phyloP scores from a whole-genome alignment of 2,329 filamentous ascomycete genomes.

The Cercospora brassicicola region DNA sequence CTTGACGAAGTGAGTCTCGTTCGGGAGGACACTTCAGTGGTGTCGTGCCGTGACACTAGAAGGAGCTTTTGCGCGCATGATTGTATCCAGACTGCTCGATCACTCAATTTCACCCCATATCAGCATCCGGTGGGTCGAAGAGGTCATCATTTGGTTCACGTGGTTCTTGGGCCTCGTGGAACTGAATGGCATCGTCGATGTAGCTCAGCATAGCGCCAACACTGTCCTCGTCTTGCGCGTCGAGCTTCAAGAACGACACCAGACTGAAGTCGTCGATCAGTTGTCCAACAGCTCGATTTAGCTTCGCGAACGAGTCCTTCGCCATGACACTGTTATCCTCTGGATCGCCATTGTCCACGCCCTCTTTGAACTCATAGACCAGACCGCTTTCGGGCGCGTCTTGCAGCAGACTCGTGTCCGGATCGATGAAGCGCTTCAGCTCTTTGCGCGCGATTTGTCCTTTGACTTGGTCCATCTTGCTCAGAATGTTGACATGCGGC shows the following conservation, averaged over 20 bases:
- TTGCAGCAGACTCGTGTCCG: constrained; percentile 78
- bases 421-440: constrained; percentile 84
- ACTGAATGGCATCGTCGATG: constrained; percentile 93
- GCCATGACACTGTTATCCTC: constrained; percentile 69
- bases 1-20: not conserved
- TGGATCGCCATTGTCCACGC: constrained; percentile 57
- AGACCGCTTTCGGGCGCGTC: constrained; percentile 66
- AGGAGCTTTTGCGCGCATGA: not conserved
- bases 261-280: constrained; percentile 97
- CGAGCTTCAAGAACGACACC: constrained; percentile 89
- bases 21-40: not conserved
- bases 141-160: constrained; percentile 70
- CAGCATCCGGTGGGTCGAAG: constrained; percentile 48
- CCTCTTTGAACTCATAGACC: constrained; percentile 43
- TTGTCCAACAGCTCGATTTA: constrained; percentile 85
- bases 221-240: constrained; percentile 89
- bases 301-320: constrained; percentile 74
- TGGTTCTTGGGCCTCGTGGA: constrained; percentile 88
- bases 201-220: constrained; percentile 81
- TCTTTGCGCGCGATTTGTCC: constrained; percentile 84
- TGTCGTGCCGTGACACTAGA: not conserved
- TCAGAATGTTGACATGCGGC: constrained; percentile 92
- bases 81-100: not conserved
- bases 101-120: constrained; percentile 46
- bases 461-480: constrained; percentile 96